phyloP scores from a whole-genome alignment of 495 filamentous ascomycete genomes.

The Hyaloscypha finlandica region DNA sequence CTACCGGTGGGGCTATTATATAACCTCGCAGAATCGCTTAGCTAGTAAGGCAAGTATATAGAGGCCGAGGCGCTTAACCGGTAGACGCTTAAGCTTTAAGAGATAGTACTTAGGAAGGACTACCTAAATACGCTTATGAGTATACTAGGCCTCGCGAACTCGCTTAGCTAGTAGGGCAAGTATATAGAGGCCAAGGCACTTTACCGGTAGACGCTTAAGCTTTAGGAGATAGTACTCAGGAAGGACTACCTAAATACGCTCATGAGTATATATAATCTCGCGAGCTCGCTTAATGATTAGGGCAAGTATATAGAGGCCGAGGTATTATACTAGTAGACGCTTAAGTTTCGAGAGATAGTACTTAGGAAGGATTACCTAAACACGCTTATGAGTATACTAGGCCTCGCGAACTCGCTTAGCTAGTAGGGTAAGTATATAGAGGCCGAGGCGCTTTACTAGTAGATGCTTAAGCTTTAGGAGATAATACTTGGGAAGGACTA shows the following conservation, averaged over 20 bases:
- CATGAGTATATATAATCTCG: slow-evolving; percentile 32
- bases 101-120: too few species aligned
- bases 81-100: too few species aligned
- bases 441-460: too few species aligned
- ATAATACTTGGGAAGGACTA: slow-evolving; percentile 36
- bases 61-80: too few species aligned
- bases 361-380: slow-evolving; percentile 37
- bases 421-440: slow-evolving; percentile 34
- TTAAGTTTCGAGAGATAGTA: too few species aligned
- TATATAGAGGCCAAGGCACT: too few species aligned
- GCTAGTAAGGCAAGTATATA: too few species aligned
- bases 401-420: slow-evolving; percentile 34
- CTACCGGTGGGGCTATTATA: background rate
- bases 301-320: too few species aligned
- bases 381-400: slow-evolving; percentile 38
- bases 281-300: slow-evolving; percentile 28
- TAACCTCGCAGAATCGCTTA: background rate
- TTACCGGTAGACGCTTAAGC: too few species aligned
- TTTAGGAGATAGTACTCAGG: too few species aligned
- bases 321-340: too few species aligned
- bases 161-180: slow-evolving; percentile 15
- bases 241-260: slow-evolving; percentile 7
- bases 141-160: slow-evolving; percentile 28
- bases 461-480: too few species aligned
- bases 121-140: slow-evolving; percentile 30